Conservation (phyloP, 371 early-diverging fungal genomes). For the Actinomortierella ambigua region DNA sequence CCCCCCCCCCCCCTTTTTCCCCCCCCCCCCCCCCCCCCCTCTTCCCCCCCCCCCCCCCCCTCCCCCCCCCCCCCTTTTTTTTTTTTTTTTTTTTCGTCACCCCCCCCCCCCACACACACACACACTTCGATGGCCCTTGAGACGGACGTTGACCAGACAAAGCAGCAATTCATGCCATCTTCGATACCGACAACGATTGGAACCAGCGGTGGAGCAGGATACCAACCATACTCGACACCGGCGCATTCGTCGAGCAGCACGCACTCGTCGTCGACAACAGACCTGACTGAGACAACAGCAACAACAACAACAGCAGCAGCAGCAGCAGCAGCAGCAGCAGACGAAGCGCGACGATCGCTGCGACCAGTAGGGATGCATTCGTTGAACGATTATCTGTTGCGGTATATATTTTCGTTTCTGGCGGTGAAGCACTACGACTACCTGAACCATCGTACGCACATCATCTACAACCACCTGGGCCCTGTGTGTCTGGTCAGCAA, state of each 20-base stretch:
- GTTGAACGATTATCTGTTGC: slow-evolving; percentile 28
- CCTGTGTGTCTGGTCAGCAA: slow-evolving; percentile 41
- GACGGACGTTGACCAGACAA: slow-evolving; percentile 21
- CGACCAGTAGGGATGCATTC: slow-evolving; percentile 39
- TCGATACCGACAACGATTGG: no score
- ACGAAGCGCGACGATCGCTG: background rate
- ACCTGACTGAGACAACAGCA: no score
- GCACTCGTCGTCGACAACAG: no score
- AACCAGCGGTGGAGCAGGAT: no score
- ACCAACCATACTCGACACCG: no score
- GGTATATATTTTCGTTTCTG: slow-evolving; percentile 43
- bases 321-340: slow-evolving; percentile 9
- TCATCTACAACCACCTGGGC: slow-evolving; percentile 40
- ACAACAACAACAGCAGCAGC: slow-evolving; percentile 9
- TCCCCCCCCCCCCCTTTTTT: background rate
- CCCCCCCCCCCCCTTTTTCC: background rate
- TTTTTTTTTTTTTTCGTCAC: slow-evolving; percentile 5
- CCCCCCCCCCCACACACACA: background rate
- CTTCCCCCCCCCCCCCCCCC: background rate
- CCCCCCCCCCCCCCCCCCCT: background rate
- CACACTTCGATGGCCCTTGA: slow-evolving; percentile 24
- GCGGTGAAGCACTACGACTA: slow-evolving; percentile 44
- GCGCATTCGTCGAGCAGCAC: no score
- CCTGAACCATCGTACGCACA: slow-evolving; percentile 44
- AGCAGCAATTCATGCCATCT: slow-evolving; percentile 17